Evolutionary conservation across 2,329 filamentous ascomycete genomes (phyloP), one percentile per base, ranked within the genome.

Genomic region (Rachicladosporium sp.): DNA sequence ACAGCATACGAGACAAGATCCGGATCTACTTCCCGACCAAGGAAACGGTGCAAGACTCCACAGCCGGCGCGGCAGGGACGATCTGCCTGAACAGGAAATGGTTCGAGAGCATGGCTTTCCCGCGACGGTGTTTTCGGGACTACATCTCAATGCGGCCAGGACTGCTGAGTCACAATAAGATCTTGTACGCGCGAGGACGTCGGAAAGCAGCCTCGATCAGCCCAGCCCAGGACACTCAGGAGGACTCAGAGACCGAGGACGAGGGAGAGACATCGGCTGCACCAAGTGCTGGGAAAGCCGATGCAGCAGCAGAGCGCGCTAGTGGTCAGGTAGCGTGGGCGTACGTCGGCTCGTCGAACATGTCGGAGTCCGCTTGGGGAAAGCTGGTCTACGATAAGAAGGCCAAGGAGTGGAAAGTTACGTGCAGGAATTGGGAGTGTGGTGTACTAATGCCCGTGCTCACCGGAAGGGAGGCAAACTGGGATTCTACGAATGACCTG

Each of bases 331-430:
- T 63, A 31, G 77, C 78, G 4, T 96, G 85, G 80, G 80, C 74
- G 2, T 96, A 96, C 55, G 64, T 94, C 30, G 91, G 91, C 10
- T 93, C 85, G 51, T 85, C 86, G 6, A 98, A 98, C 61, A 63
- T 94, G 21, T 93, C 87, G 0, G 87, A 95, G 60, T 88, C 83
- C 57, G 91, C 91, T 23, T 98, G 91, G 89, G 91, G 89, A 13
- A 78, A 78, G 35, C 62, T 94, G 23, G 74, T 79, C 39, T 78
- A 78, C 52, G 80, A 93, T 51, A 76, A 72, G 49, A 80, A 75
- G 2, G 50, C 44, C 31, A 79, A 79, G 45, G 62, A 73, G 45
- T 74, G 77, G 9, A 93, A 86, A 59, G 69, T 96, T 46, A 87
- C 74, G 46, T 87, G 82, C 59, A 78, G 83, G 40, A 98, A 96